These are phyloP conservation scores for Vinca major DNA, from an alignment of 305 asterid genomes.

Conservation along the genomic window DNA sequence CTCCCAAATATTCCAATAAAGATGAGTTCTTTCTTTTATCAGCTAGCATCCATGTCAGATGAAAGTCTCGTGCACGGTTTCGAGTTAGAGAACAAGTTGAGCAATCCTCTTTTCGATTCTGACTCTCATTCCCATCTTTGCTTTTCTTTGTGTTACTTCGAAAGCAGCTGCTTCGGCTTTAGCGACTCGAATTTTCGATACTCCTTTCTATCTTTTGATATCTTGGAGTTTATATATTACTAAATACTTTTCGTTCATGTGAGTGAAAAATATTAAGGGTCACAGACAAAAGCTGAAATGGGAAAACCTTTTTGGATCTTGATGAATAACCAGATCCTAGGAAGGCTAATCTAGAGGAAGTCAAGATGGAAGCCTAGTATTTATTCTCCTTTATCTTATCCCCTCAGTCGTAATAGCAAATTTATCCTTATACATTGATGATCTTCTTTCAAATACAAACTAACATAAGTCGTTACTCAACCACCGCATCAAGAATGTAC, in stretches of 20 bases:
- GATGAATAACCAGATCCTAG: background rate
- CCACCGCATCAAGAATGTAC: background rate
- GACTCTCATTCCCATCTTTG: no score
- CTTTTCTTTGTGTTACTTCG: no score
- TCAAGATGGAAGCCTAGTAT: background rate
- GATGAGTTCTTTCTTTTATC: no score
- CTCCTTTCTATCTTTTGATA: background rate
- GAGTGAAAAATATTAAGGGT: background rate
- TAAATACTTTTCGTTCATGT: background rate
- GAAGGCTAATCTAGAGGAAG: background rate
- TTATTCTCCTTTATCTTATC: background rate
- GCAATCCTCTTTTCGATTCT: no score
- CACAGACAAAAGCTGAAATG: background rate
- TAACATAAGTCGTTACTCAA: background rate
- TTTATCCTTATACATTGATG: background rate
- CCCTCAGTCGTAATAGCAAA: background rate
- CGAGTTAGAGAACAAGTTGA: no score
- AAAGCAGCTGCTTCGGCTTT: no score
- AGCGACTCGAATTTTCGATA: no score
- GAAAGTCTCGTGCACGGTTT: no score
- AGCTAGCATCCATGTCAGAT: no score
- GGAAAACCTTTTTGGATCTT: background rate
- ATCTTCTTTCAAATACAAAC: background rate
- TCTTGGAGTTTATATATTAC: background rate
- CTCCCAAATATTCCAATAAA: background rate